Evolutionary conservation across 345 rosid species (phyloP).

Genomic region (Syzygium aqueum): DNA sequence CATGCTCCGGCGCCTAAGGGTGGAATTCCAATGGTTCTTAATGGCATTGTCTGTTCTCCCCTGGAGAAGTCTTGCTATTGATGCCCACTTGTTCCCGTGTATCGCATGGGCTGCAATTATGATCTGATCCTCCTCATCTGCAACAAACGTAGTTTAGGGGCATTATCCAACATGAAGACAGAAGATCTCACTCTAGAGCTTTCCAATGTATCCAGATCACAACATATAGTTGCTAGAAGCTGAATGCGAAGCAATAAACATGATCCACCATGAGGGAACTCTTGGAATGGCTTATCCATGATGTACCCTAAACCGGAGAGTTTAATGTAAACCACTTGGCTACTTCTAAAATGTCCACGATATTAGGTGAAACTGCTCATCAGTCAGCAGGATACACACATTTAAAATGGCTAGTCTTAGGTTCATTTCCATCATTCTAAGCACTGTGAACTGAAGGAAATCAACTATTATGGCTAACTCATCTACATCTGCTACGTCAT

Average conservation of each 20-base stretch:
- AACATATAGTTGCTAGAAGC: not conserved
- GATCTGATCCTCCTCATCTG: constrained; percentile 71
- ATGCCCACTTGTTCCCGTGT: constrained; percentile 90
- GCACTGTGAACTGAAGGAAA: not conserved
- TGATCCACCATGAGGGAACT: not conserved
- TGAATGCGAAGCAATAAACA: not conserved
- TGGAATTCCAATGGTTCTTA: constrained; percentile 88
- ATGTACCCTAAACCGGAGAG: not conserved
- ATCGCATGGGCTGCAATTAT: constrained; percentile 56
- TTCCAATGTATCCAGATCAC: not conserved
- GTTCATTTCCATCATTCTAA: not conserved
- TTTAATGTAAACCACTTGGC: not conserved
- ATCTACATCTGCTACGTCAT: not conserved
- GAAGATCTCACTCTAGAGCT: not conserved
- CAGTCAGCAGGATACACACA: not conserved
- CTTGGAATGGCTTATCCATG: not conserved
- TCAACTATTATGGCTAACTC: not conserved
- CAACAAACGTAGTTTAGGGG: not conserved
- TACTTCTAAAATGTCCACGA: not conserved
- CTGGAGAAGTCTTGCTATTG: constrained; percentile 62
- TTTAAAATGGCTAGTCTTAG: not conserved
- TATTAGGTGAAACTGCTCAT: not conserved
- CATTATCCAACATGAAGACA: not conserved
- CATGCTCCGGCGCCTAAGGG: constrained; percentile 47
- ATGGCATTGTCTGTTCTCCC: constrained; percentile 93